These are phyloP conservation scores for Neopestalotiopsis sp. DNA, from an alignment of 2,329 filamentous ascomycete genomes.

Conservation along the genomic window DNA sequence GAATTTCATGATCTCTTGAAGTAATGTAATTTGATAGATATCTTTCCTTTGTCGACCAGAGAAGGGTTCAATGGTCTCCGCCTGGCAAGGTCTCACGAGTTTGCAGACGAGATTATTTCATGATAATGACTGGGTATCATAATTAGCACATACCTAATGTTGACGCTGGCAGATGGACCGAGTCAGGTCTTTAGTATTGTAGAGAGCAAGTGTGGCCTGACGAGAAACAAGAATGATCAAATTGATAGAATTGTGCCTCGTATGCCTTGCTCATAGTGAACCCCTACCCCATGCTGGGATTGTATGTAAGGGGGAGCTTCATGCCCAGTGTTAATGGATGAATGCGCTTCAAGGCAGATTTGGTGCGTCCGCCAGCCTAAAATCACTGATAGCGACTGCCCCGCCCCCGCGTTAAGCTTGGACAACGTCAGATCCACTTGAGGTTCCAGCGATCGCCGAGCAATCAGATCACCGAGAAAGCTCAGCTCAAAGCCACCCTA, in stretches of 20 bases:
- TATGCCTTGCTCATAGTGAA: too few relatives aligned
- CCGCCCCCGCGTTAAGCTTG: slow-evolving; percentile 1
- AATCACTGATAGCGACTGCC: background rate
- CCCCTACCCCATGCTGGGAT: too few relatives aligned
- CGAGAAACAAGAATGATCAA: too few relatives aligned
- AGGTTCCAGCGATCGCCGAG: background rate
- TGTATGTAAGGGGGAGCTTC: too few relatives aligned
- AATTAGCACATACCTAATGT: too few relatives aligned
- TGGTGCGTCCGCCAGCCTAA: too few relatives aligned
- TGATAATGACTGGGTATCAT: background rate
- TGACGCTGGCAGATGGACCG: too few relatives aligned
- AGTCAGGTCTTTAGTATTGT: too few relatives aligned
- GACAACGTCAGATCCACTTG: slow-evolving; percentile 1
- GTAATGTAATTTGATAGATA: background rate
- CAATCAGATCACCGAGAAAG: background rate
- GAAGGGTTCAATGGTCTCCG: background rate
- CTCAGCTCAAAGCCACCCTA: background rate
- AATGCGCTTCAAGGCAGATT: too few relatives aligned
- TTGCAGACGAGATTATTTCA: background rate
- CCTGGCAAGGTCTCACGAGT: background rate
- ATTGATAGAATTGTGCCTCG: too few relatives aligned
- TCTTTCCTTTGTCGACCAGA: slow-evolving; percentile 1
- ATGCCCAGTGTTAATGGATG: too few relatives aligned
- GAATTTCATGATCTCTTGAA: background rate
- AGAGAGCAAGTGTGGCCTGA: too few relatives aligned